Conservation (phyloP, 805 yeast genomes). For the Spathaspora arborariae region DNA sequence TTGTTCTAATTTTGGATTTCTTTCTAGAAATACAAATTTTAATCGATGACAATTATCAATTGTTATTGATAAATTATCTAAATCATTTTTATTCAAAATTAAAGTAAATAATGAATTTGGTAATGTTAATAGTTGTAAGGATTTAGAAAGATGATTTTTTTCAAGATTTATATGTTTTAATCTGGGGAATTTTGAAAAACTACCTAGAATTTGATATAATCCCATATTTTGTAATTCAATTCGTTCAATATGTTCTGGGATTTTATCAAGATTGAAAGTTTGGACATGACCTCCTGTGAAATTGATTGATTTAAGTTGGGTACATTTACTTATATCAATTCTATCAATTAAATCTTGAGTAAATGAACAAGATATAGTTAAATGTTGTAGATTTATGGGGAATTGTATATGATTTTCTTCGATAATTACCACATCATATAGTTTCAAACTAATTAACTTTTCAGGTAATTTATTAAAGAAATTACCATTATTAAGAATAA, state of each 20-base stretch:
- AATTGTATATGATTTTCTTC: background rate
- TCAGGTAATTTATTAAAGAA: slow-evolving; percentile 1
- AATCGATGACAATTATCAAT: background rate
- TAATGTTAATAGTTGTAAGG: background rate
- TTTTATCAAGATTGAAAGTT: background rate
- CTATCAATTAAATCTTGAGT: background rate
- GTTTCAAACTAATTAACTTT: background rate
- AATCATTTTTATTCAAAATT: background rate
- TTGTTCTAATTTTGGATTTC: slow-evolving; percentile 1
- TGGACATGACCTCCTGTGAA: slow-evolving; percentile 1
- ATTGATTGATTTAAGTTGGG: background rate
- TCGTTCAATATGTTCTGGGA: background rate
- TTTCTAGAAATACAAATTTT: slow-evolving; percentile 1
- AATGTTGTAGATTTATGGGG: background rate
- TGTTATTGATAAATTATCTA: background rate
- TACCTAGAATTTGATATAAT: background rate
- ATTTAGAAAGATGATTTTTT: background rate
- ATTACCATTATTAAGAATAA: background rate
- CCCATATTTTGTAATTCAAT: slow-evolving; percentile 1
- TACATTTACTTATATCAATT: background rate
- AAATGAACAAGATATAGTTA: background rate
- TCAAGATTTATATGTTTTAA: slow-evolving; percentile 2
- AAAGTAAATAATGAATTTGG: slow-evolving; percentile 1
- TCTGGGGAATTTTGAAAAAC: background rate
- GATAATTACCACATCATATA: slow-evolving; percentile 1